Conservation (phyloP, 805 yeast genomes). For the Maudiozyma saulgeensis region DNA sequence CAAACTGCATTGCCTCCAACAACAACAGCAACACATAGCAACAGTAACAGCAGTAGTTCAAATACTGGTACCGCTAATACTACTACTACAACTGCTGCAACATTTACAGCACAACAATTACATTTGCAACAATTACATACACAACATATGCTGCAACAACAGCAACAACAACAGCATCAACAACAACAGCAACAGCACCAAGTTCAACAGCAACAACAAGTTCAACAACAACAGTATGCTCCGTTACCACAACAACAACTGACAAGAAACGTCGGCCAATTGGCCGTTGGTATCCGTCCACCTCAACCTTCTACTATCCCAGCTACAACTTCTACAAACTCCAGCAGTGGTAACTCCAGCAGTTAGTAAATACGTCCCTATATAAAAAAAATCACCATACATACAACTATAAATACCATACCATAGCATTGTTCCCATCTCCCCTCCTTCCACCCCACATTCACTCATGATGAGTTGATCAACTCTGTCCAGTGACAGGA, state of each 20-base stretch:
- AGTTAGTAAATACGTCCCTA: neutral
- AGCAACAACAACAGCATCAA: slow-evolving; percentile 4
- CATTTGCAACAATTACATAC: slow-evolving; percentile 3
- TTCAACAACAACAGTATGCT: slow-evolving; percentile 4
- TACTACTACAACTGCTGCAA: neutral
- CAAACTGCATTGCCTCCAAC: neutral
- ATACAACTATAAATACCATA: too few species aligned
- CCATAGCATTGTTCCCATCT: too few species aligned
- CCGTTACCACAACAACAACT: neutral
- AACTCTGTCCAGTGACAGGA: too few species aligned
- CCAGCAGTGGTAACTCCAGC: neutral
- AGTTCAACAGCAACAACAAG: neutral
- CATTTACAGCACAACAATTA: neutral
- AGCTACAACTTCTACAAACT: too few species aligned
- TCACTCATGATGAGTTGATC: too few species aligned
- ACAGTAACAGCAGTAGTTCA: neutral
- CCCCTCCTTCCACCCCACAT: too few species aligned
- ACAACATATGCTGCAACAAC: slow-evolving; percentile 7
- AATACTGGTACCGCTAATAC: neutral
- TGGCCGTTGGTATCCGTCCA: neutral
- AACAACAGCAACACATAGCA: neutral
- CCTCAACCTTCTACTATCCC: neutral
- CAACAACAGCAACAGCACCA: slow-evolving; percentile 7
- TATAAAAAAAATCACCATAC: too few species aligned
- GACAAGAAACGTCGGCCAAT: neutral